phyloP scores from a whole-genome alignment of 2,329 filamentous ascomycete genomes.

The Arthroderma sp. region DNA sequence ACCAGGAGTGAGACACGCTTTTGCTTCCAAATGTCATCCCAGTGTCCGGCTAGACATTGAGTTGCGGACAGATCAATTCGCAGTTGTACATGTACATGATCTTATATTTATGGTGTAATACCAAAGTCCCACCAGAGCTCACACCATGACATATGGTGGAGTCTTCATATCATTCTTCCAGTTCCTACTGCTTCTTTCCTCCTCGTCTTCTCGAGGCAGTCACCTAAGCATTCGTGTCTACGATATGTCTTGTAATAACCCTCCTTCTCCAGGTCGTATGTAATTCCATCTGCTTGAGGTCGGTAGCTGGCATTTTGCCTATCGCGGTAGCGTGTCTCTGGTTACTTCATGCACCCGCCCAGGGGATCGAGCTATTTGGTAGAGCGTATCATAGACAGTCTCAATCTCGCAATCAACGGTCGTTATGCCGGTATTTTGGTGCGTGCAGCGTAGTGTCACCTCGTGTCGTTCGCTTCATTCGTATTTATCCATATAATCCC shows the following conservation, averaged over 20 bases:
- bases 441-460: too few relatives aligned
- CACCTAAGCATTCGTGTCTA: too few relatives aligned
- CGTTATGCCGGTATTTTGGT: too few relatives aligned
- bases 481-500: not conserved
- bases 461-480: not conserved
- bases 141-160: not conserved
- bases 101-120: not conserved
- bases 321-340: too few relatives aligned
- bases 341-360: too few relatives aligned
- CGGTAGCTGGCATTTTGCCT: too few relatives aligned
- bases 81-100: constrained; percentile 1
- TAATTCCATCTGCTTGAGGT: too few relatives aligned
- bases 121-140: constrained; percentile 8
- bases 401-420: too few relatives aligned
- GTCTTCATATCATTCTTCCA: not conserved
- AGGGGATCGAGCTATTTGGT: too few relatives aligned
- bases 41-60: not conserved
- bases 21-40: not conserved
- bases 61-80: not conserved
- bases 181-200: not conserved
- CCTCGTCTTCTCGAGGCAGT: not conserved
- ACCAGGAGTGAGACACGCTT: constrained; percentile 12
- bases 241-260: too few relatives aligned
- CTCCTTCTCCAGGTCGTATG: too few relatives aligned
- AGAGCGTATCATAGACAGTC: too few relatives aligned